A percentile compares a stretch with the other conserved stretches of the same genome.
Conservation (phyloP, 345 rosid genomes). For the Abelmoschus esculentus region DNA sequence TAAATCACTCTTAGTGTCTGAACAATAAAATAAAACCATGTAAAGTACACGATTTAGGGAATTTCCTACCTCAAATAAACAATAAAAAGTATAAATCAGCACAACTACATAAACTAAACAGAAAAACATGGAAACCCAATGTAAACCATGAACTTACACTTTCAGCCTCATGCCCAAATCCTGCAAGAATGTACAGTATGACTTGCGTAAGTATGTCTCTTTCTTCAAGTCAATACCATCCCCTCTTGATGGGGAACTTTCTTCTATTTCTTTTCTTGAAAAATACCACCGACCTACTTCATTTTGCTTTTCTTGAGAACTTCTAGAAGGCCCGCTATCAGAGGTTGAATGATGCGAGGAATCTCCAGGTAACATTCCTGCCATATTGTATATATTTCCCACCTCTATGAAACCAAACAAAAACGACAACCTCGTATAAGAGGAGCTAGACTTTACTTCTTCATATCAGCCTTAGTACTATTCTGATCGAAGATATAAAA, state of each 20-base stretch:
- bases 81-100: not conserved
- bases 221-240: conserved; percentile 91
- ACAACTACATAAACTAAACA: not conserved
- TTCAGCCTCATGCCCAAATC: conserved; percentile 95
- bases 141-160: conserved; percentile 57
- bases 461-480: not conserved
- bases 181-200: conserved; percentile 94
- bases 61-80: not conserved
- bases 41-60: not conserved
- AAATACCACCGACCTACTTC: conserved; percentile 79
- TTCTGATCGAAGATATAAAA: not conserved
- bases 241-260: conserved; percentile 77
- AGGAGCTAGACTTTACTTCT: conserved; percentile 11
- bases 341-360: conserved; percentile 40
- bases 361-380: conserved; percentile 42
- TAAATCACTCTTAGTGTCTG: not conserved
- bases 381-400: conserved; percentile 24
- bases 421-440: not conserved
- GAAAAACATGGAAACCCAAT: not conserved
- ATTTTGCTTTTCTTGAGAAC: conserved; percentile 45
- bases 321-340: conserved; percentile 35
- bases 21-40: not conserved
- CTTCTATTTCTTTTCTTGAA: conserved; percentile 83
- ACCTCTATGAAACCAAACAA: not conserved
- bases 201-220: conserved; percentile 87